These are phyloP conservation scores for Neckera pumila DNA, from an alignment of 225 moss, liverwort and hornwort species.

Conservation along the genomic window DNA sequence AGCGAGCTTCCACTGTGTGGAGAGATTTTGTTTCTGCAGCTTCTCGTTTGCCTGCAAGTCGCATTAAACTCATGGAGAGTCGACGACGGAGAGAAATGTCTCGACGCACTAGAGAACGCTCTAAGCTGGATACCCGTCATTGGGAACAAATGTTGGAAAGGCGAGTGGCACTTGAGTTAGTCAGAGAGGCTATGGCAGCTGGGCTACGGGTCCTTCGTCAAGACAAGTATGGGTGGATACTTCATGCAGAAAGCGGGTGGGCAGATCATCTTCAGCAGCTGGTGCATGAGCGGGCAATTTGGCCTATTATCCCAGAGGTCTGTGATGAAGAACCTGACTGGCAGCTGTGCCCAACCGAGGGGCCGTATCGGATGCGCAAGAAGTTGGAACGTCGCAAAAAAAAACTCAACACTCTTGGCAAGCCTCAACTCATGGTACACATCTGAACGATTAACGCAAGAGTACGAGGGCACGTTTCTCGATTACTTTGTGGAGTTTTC, in stretches of 20 bases:
- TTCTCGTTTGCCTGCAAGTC: slow-evolving; percentile 49
- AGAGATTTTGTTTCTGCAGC: slow-evolving; percentile 52
- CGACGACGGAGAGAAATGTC: slow-evolving; percentile 72
- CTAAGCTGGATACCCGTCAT: slow-evolving; percentile 58
- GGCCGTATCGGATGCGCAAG: slow-evolving; percentile 79
- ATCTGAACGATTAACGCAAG: neutral
- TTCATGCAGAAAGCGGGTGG: slow-evolving; percentile 95
- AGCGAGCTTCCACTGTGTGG: slow-evolving; percentile 51
- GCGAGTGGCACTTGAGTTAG: slow-evolving; percentile 82
- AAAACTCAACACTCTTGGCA: slow-evolving; percentile 38
- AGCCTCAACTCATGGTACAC: slow-evolving; percentile 29
- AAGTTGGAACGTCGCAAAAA: slow-evolving; percentile 48
- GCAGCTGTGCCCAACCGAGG: slow-evolving; percentile 83
- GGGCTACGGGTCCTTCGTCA: slow-evolving; percentile 81
- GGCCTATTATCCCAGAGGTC: slow-evolving; percentile 43
- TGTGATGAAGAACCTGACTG: slow-evolving; percentile 64
- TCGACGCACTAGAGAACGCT: slow-evolving; percentile 44
- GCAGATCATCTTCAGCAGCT: slow-evolving; percentile 68
- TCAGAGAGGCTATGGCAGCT: slow-evolving; percentile 84
- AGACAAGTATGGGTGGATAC: slow-evolving; percentile 97
- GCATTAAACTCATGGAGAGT: slow-evolving; percentile 50
- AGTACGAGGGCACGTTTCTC: neutral
- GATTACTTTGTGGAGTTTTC: neutral
- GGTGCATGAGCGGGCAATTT: slow-evolving; percentile 81
- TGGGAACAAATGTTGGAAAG: slow-evolving; percentile 84